phyloP scores from a whole-genome alignment of 2,329 filamentous ascomycete species.

The Penicillium sp. region DNA sequence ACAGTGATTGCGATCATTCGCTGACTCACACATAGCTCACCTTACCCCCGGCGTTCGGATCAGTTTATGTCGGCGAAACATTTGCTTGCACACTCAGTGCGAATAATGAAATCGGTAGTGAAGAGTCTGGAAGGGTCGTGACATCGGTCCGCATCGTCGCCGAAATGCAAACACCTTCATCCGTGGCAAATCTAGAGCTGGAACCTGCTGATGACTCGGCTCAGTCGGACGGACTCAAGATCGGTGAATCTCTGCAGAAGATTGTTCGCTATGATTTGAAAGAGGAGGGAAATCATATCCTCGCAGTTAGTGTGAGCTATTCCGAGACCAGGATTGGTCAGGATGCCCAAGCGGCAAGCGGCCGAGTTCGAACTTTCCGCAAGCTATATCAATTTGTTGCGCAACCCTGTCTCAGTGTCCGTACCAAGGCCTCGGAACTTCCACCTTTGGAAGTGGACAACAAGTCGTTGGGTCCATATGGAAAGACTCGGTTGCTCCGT shows the following conservation, averaged over 20 bases:
- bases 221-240: constrained; percentile 27
- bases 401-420: constrained; percentile 79
- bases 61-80: constrained; percentile 89
- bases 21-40: constrained; percentile 51
- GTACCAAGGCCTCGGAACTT: constrained; percentile 75
- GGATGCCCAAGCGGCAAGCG: constrained; percentile 46
- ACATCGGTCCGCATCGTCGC: constrained; percentile 76
- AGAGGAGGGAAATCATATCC: constrained; percentile 88
- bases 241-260: constrained; percentile 66
- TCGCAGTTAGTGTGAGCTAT: constrained; percentile 90
- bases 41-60: constrained; percentile 84
- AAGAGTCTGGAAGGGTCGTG: constrained; percentile 47
- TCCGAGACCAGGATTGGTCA: constrained; percentile 65
- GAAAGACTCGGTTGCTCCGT: constrained; percentile 37
- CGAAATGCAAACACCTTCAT: constrained; percentile 89
- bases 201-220: constrained; percentile 47
- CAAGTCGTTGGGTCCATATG: constrained; percentile 42
- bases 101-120: constrained; percentile 68
- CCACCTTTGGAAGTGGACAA: constrained; percentile 44
- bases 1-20: neutral
- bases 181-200: constrained; percentile 60
- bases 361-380: constrained; percentile 74
- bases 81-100: constrained; percentile 92
- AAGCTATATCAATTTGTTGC: constrained; percentile 97
- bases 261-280: constrained; percentile 82